Evolutionary conservation across 495 filamentous ascomycete species (phyloP).

Genomic region (Amniculicola lignicola): DNA sequence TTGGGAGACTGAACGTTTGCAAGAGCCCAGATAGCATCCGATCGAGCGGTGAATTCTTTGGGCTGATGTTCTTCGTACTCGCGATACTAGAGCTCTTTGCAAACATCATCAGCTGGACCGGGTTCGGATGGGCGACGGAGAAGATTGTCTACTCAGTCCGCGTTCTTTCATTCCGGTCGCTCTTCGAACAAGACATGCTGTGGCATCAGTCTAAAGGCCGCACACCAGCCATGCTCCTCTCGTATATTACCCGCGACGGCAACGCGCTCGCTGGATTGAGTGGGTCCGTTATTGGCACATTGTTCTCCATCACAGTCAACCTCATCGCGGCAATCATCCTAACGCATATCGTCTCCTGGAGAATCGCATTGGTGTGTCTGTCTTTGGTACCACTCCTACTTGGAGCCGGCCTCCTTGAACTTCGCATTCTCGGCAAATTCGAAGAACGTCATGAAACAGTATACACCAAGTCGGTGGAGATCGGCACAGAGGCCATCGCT

Average conservation of each 20-base stretch:
- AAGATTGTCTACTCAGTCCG: conserved; percentile 46
- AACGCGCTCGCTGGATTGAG: conserved; percentile 43
- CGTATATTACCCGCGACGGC: conserved; percentile 53
- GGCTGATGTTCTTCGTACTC: conserved; percentile 55
- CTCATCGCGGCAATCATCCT: conserved; percentile 35
- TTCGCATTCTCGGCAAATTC: conserved; percentile 45
- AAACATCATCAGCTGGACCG: conserved; percentile 46
- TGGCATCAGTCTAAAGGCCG: conserved; percentile 51
- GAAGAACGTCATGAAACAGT: conserved; percentile 59
- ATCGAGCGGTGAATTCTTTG: conserved; percentile 45
- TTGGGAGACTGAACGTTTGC: conserved; percentile 42
- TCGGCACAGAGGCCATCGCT: conserved; percentile 57
- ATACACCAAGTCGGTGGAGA: conserved; percentile 52
- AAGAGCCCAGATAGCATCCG: conserved; percentile 19
- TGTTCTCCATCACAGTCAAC: conserved; percentile 29
- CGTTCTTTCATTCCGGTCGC: conserved; percentile 47
- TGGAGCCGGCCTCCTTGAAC: conserved; percentile 27
- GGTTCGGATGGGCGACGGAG: conserved; percentile 51
- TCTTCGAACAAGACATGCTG: conserved; percentile 49
- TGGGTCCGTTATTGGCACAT: conserved; percentile 34
- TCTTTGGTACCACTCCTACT: conserved; percentile 36
- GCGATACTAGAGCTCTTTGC: conserved; percentile 49
- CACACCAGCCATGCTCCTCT: conserved; percentile 50
- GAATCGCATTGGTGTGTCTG: conserved; percentile 36
- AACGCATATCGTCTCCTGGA: conserved; percentile 35